A percentile compares a stretch with the other conserved stretches of the same genome.
These are phyloP conservation scores for Cicer judaicum DNA, from an alignment of 306 rosid species.

Conservation along the genomic window DNA sequence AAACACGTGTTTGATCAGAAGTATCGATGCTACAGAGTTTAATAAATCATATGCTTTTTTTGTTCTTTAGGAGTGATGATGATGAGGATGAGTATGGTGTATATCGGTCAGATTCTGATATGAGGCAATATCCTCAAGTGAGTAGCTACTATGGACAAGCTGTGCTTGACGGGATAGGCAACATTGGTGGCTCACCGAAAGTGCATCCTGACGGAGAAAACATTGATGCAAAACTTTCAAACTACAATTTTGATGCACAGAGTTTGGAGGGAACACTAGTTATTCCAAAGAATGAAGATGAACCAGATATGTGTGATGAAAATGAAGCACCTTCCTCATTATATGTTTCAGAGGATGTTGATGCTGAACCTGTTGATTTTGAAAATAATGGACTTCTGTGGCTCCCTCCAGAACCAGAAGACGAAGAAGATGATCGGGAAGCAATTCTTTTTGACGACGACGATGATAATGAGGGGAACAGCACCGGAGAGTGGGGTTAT, in stretches of 20 bases:
- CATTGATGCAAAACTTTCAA: slow-evolving; percentile 44
- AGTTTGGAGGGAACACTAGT: slow-evolving; percentile 56
- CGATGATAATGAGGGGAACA: slow-evolving; percentile 68
- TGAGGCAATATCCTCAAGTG: slow-evolving; percentile 59
- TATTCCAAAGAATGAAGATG: slow-evolving; percentile 59
- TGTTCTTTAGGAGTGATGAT: slow-evolving; percentile 71
- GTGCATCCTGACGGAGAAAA: slow-evolving; percentile 60
- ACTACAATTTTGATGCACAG: slow-evolving; percentile 57
- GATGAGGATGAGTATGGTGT: slow-evolving; percentile 68
- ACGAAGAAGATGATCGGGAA: slow-evolving; percentile 90
- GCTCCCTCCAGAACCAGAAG: slow-evolving; percentile 99
- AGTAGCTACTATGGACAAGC: slow-evolving; percentile 63
- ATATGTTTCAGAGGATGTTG: slow-evolving; percentile 59
- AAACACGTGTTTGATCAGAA: too few relatives aligned
- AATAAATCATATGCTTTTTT: slow-evolving; percentile 35
- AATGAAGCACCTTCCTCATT: slow-evolving; percentile 67
- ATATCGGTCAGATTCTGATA: slow-evolving; percentile 63
- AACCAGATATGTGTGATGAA: slow-evolving; percentile 64
- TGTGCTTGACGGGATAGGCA: slow-evolving; percentile 62
- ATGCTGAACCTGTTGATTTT: slow-evolving; percentile 84
- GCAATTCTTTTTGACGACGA: slow-evolving; percentile 69
- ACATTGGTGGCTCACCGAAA: slow-evolving; percentile 56
- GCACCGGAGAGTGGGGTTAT: slow-evolving; percentile 80
- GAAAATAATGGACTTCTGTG: slow-evolving; percentile 94
- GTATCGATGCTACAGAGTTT: too few relatives aligned